phyloP scores from a whole-genome alignment of 2,329 filamentous ascomycete genomes.

The Cladophialophora psammophila region DNA sequence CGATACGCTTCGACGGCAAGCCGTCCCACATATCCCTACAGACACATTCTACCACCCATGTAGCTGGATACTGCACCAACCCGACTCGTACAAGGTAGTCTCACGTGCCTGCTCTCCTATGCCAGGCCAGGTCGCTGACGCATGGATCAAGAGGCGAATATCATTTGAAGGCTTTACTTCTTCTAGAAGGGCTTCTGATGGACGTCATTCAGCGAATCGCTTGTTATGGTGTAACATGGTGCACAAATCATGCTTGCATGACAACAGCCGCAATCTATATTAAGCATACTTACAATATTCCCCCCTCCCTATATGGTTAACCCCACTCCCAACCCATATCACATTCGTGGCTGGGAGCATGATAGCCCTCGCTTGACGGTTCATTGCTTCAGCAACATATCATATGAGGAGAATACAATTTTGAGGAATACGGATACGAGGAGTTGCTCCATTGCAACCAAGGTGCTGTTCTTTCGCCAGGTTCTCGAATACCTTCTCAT shows the following conservation, averaged over 20 bases:
- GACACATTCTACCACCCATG: no score
- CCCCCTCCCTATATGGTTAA: not conserved
- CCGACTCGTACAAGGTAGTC: no score
- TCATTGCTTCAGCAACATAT: not conserved
- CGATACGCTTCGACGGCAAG: no score
- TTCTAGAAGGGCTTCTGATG: not conserved
- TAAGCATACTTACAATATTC: not conserved
- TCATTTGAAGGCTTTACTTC: not conserved
- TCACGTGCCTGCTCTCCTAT: no score
- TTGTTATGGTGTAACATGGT: not conserved
- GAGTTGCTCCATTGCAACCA: not conserved
- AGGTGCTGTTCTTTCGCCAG: not conserved
- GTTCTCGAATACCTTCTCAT: not conserved
- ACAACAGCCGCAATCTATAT: slow-evolving; percentile 2
- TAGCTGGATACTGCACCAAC: no score
- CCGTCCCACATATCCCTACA: no score
- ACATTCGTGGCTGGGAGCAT: not conserved
- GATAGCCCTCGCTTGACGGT: not conserved
- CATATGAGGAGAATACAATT: not conserved
- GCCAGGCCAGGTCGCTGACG: not conserved
- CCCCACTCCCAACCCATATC: not conserved
- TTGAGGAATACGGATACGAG: slow-evolving; percentile 2
- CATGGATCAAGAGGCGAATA: no score
- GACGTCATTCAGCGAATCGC: not conserved
- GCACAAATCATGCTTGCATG: not conserved